Base-by-base conservation (phyloP, 352 stramenopile species). In the Phytophthora capsici region DNA sequence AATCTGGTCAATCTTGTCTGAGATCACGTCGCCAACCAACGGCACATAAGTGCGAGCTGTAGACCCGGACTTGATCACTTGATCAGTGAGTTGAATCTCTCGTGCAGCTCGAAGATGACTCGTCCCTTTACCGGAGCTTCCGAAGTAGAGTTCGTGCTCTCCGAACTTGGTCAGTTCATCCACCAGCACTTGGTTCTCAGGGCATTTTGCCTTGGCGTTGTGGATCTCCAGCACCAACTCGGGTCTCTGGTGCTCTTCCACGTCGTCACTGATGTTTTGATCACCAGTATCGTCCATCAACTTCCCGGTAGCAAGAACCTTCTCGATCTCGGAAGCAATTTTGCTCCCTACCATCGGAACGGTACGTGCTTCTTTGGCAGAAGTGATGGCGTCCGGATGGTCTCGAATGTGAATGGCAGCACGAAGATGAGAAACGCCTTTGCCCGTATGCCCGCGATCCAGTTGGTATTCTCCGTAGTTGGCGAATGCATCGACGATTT, bases 1-100 rank as follows among this genome's bases (percentile, higher is more conserved):
- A 25, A 94, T 89, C 62, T 94, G 83, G 19, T 94, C 80, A 34
- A 94, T 91, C 67, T 94, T 94, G 34, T 90, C 77, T 2, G 80
- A 74, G 20, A 94, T 82, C 23, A 90, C 80, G n/a, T 84, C 69
- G 32, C 85, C 85, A 38, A 94, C 82, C 28, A 88, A 73, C 34
- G 72, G 71, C 12, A 89, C 70, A n/a, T 57, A 44, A 6, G 66
- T 68, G 4, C 69, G 68, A n/a, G 85, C 83, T 16, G 75, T 73
- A 16, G 61, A 72, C 0, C 75, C 80, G 32, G 80, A 88, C 26
- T 73, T 79, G 45, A 94, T 84, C 13, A 81, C 65, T 22, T 73
- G 54, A 13, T 80, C 68, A 1, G 69, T 43, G 20, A 86, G 73
- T 61, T 88, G 83, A 63, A 94, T 82, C 49, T 91, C 75, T 12